phyloP scores from a whole-genome alignment of 1,139 yeast species.

The Hyphopichia fennica region DNA sequence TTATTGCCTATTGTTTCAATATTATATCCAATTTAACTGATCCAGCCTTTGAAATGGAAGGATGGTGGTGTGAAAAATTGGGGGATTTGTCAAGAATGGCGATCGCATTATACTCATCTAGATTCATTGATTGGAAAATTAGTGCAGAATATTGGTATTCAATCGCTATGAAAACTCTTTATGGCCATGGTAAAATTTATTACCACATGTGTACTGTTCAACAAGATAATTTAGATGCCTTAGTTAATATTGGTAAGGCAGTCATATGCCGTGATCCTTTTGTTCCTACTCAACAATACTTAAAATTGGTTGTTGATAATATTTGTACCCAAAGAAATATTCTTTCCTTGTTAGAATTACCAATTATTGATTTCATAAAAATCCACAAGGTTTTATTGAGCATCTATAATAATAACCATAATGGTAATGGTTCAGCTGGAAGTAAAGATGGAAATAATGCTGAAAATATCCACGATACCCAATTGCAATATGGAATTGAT shows the following conservation, averaged over 20 bases:
- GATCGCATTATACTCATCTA: constrained; percentile 72
- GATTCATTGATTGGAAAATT: constrained; percentile 77
- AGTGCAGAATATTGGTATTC: constrained; percentile 80
- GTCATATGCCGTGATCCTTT: constrained; percentile 79
- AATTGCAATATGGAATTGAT: constrained; percentile 55
- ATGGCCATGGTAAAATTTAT: constrained; percentile 78
- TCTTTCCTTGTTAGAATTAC: constrained; percentile 55
- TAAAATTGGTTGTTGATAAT: constrained; percentile 73
- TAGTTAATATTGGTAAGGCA: constrained; percentile 74
- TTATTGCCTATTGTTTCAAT: constrained; percentile 51
- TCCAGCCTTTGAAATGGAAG: constrained; percentile 57
- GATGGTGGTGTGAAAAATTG: constrained; percentile 77
- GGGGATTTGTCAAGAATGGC: constrained; percentile 85
- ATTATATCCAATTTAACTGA: constrained; percentile 54
- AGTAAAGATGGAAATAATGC: constrained; percentile 10
- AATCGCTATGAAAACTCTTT: constrained; percentile 65
- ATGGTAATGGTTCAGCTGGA: constrained; percentile 8
- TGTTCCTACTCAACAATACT: constrained; percentile 76
- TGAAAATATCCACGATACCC: constrained; percentile 41
- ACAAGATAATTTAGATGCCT: constrained; percentile 75
- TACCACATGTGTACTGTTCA: constrained; percentile 85
- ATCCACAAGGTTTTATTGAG: constrained; percentile 60
- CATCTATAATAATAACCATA: constrained; percentile 46
- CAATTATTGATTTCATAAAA: constrained; percentile 65
- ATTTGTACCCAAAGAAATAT: constrained; percentile 72